A percentile compares a stretch with the other conserved stretches of the same genome.
Evolutionary conservation across 1,284 basidiomycete species (phyloP).

Genomic region (Peniophora sp.): DNA sequence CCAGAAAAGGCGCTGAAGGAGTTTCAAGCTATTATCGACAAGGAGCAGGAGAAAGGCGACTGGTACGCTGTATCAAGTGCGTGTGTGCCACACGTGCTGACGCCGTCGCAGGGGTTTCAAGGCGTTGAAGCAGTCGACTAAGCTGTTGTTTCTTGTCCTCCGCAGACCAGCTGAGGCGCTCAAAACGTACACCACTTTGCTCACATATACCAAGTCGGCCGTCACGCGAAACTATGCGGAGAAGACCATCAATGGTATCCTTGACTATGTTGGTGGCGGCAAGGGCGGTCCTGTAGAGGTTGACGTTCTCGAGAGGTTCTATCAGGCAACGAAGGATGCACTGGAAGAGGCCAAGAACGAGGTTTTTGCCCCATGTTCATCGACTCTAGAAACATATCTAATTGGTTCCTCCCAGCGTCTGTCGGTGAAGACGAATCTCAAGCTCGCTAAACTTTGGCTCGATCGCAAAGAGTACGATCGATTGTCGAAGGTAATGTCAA

Average conservation of each 20-base stretch:
- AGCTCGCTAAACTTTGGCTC: slow-evolving; percentile 96
- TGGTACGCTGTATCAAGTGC: slow-evolving; percentile 59
- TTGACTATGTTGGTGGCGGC: slow-evolving; percentile 96
- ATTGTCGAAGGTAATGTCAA: slow-evolving; percentile 59
- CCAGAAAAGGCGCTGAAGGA: slow-evolving; percentile 86
- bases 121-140: slow-evolving; percentile 95
- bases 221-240: slow-evolving; percentile 91
- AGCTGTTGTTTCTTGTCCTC: slow-evolving; percentile 81
- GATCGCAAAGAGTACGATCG: slow-evolving; percentile 89
- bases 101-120: slow-evolving; percentile 92
- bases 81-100: too few species aligned
- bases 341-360: slow-evolving; percentile 95
- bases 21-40: slow-evolving; percentile 81
- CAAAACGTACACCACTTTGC: slow-evolving; percentile 75
- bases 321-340: slow-evolving; percentile 87
- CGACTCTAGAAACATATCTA: background rate
- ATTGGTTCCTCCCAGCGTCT: slow-evolving; percentile 52
- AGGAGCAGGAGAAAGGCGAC: slow-evolving; percentile 87
- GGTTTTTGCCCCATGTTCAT: slow-evolving; percentile 33
- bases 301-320: slow-evolving; percentile 88
- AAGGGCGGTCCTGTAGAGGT: slow-evolving; percentile 80
- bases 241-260: slow-evolving; percentile 97
- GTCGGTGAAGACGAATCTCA: slow-evolving; percentile 93
- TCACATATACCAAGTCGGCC: slow-evolving; percentile 89
- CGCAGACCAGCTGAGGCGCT: slow-evolving; percentile 81